These are phyloP conservation scores for Thalassiosira profunda DNA, from an alignment of 108 stramenopile species.

Conservation along the genomic window DNA sequence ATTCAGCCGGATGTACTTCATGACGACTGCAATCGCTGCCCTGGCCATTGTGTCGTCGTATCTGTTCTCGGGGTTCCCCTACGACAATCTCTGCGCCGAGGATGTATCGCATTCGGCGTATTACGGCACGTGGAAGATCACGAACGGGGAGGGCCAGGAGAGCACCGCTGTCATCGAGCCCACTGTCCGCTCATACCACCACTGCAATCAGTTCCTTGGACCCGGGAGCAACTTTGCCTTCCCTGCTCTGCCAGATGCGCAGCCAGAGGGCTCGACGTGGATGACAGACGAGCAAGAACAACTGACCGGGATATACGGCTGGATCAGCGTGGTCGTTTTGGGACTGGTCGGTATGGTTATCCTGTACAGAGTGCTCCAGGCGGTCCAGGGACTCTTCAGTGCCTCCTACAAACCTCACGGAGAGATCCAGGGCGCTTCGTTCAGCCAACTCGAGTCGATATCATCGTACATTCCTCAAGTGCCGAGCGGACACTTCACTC, in stretches of 20 bases:
- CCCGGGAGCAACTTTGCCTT: constrained; percentile 36
- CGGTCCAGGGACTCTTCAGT: constrained; percentile 30
- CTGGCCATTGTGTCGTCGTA: constrained; percentile 82
- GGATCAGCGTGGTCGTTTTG: constrained; percentile 44
- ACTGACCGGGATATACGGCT: constrained; percentile 66
- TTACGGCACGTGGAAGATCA: constrained; percentile 51
- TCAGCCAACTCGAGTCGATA: constrained; percentile 41
- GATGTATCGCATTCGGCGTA: constrained; percentile 46
- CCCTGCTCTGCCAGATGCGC: constrained; percentile 57
- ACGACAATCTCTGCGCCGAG: constrained; percentile 83
- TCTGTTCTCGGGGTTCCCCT: constrained; percentile 85
- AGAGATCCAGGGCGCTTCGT: constrained; percentile 28
- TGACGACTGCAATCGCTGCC: constrained; percentile 59
- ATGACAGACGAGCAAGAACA: constrained; percentile 82
- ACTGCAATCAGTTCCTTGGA: constrained; percentile 46
- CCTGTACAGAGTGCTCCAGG: constrained; percentile 22
- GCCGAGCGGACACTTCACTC: constrained; percentile 56
- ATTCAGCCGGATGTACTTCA: constrained; percentile 80
- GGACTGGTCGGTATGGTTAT: constrained; percentile 44
- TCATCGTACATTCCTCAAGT: constrained; percentile 80
- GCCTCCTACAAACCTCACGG: constrained; percentile 38
- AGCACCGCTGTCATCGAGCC: constrained; percentile 31
- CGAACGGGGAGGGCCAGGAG: constrained; percentile 24
- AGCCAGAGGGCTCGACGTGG: constrained; percentile 61
- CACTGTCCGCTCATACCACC: constrained; percentile 45